These are phyloP conservation scores for Polysphondylium violaceum DNA, from an alignment of 78 protist species.

Conservation along the genomic window DNA sequence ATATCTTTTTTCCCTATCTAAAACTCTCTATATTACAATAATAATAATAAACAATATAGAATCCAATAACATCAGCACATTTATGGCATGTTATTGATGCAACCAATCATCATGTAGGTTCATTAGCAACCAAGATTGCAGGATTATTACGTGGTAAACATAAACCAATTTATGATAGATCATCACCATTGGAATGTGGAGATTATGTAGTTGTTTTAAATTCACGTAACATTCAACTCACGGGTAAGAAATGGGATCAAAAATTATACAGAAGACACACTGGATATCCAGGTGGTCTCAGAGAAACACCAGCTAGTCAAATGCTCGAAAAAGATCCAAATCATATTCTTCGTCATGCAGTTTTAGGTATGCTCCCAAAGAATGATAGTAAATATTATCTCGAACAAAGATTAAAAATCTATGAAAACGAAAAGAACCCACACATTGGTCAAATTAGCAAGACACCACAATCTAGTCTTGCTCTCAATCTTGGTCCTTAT, in stretches of 20 bases:
- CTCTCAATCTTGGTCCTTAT: conserved; percentile 48
- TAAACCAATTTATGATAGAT: conserved; percentile 78
- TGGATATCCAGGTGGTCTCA: conserved; percentile 85
- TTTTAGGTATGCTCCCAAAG: conserved; percentile 86
- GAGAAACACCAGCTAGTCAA: conserved; percentile 40
- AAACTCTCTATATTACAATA: not conserved
- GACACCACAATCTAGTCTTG: conserved; percentile 26
- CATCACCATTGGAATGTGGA: conserved; percentile 45
- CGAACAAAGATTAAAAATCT: conserved; percentile 64
- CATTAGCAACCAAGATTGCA: conserved; percentile 80
- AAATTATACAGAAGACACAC: conserved; percentile 80
- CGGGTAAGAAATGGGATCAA: conserved; percentile 82
- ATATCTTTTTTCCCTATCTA: too few relatives aligned
- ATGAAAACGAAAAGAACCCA: conserved; percentile 45
- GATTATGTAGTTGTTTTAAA: conserved; percentile 86
- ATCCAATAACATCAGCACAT: conserved; percentile 62
- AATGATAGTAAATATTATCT: conserved; percentile 50
- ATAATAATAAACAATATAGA: conserved; percentile 17
- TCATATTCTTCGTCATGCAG: conserved; percentile 82
- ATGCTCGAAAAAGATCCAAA: conserved; percentile 57
- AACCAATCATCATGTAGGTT: conserved; percentile 78
- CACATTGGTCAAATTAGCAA: conserved; percentile 64
- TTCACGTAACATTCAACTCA: conserved; percentile 78
- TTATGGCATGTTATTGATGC: conserved; percentile 87
- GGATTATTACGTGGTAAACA: conserved; percentile 82